These are phyloP conservation scores for Arachis stenosperma DNA, from an alignment of 306 rosid genomes.

Conservation along the genomic window DNA sequence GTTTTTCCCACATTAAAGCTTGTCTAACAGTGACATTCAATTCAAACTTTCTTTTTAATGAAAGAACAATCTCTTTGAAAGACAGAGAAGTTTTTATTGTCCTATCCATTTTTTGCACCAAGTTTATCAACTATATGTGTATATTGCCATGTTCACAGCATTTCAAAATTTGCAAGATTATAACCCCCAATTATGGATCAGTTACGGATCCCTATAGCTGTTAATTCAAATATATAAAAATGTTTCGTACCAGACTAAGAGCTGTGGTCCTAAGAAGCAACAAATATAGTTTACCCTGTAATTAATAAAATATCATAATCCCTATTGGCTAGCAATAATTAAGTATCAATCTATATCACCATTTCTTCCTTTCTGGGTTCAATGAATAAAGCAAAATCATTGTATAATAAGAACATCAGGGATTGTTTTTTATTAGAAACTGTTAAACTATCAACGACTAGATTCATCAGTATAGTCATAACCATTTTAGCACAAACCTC, in stretches of 20 bases:
- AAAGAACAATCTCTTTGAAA: too few relatives aligned
- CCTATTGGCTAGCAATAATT: not conserved
- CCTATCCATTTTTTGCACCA: too few relatives aligned
- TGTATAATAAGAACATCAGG: constrained; percentile 3
- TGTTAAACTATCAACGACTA: too few relatives aligned
- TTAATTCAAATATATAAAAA: too few relatives aligned
- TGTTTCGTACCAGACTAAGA: constrained; percentile 18
- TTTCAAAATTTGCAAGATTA: too few relatives aligned
- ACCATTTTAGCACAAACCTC: constrained; percentile 49
- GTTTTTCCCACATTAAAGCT: not conserved
- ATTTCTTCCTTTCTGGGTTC: not conserved
- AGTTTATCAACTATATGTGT: too few relatives aligned
- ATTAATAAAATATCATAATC: constrained; percentile 36
- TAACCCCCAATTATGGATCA: too few relatives aligned
- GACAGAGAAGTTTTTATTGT: too few relatives aligned
- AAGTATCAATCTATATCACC: too few relatives aligned
- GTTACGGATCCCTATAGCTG: too few relatives aligned
- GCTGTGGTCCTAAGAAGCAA: constrained; percentile 96
- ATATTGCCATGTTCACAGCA: too few relatives aligned
- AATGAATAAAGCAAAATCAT: constrained; percentile 15
- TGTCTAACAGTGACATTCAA: not conserved
- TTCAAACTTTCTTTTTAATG: not conserved
- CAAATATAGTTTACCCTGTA: constrained; percentile 89
- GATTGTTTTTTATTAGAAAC: constrained; percentile 22
- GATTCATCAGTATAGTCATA: too few relatives aligned